Evolutionary conservation across 108 stramenopile species (phyloP).

Genomic region (Cylindrotheca fusiformis): DNA sequence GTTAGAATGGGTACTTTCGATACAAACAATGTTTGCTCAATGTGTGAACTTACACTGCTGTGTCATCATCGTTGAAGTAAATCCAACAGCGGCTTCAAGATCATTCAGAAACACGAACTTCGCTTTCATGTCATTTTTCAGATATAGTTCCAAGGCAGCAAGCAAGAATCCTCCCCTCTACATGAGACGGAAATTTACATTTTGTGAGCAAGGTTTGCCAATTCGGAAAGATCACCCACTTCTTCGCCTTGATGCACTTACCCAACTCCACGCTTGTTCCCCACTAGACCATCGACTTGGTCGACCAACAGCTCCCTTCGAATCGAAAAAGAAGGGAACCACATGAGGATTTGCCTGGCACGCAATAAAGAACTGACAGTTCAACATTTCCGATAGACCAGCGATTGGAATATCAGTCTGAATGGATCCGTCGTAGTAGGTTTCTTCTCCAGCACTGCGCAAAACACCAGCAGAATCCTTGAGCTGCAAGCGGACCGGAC

Average conservation of each 20-base stretch:
- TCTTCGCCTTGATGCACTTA: too few relatives aligned
- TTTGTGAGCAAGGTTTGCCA: too few relatives aligned
- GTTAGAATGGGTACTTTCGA: background rate
- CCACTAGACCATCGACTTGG: slow-evolving; percentile 83
- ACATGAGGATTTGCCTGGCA: slow-evolving; percentile 85
- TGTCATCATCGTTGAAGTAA: slow-evolving; percentile 78
- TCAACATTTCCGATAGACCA: slow-evolving; percentile 89
- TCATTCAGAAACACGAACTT: slow-evolving; percentile 83
- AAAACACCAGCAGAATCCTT: slow-evolving; percentile 85
- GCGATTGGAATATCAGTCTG: slow-evolving; percentile 87
- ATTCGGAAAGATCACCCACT: too few relatives aligned
- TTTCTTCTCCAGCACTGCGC: slow-evolving; percentile 46
- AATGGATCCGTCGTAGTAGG: slow-evolving; percentile 85
- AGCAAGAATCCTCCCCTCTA: slow-evolving; percentile 76
- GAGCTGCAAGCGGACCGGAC: slow-evolving; percentile 42
- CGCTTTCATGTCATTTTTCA: slow-evolving; percentile 83
- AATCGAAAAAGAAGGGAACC: slow-evolving; percentile 80
- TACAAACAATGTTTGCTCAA: background rate
- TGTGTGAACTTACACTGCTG: slow-evolving; percentile 30
- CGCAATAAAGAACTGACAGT: slow-evolving; percentile 95
- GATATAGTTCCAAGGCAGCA: slow-evolving; percentile 55
- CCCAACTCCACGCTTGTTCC: slow-evolving; percentile 64
- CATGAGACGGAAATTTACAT: background rate
- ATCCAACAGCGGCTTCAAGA: slow-evolving; percentile 83
- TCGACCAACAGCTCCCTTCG: slow-evolving; percentile 80